Percentiles rank a stretch among this genome's conserved stretches.
phyloP scores from a whole-genome alignment of 2,329 filamentous ascomycete genomes.

The Sarocladium brachiariae region DNA sequence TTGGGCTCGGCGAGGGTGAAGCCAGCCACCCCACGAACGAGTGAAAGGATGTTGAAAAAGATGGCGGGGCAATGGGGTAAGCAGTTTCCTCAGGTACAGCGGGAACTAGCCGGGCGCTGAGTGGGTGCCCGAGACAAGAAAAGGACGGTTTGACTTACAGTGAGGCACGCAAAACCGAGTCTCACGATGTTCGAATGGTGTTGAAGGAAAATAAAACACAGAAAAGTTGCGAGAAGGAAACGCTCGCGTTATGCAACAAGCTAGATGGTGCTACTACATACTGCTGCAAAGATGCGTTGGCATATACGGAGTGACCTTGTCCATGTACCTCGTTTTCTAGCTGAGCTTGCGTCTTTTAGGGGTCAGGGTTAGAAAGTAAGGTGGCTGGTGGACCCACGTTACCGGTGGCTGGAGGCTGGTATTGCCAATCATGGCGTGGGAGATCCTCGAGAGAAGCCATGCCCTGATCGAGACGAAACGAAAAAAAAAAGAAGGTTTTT shows the following conservation, averaged over 20 bases:
- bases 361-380: conserved; percentile 5
- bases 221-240: not conserved
- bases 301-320: not conserved
- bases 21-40: conserved; percentile 9
- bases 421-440: not conserved
- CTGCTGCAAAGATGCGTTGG: conserved; percentile 9
- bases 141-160: not conserved
- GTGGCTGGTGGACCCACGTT: conserved; percentile 9
- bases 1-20: conserved; percentile 2
- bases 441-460: not conserved
- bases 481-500: too few species aligned
- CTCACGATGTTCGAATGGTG: conserved; percentile 7
- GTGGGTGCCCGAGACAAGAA: conserved; percentile 4
- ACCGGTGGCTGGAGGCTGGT: conserved; percentile 4
- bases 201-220: not conserved
- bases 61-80: conserved; percentile 4
- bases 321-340: not conserved
- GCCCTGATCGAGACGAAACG: not conserved
- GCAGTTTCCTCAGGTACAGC: not conserved
- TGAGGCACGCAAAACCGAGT: not conserved
- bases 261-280: not conserved
- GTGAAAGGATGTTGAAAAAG: not conserved
- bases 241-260: conserved; percentile 4
- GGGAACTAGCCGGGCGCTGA: conserved; percentile 1
- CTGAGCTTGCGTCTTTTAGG: not conserved